Percentiles rank a stretch among this genome's conserved stretches.
Conservation (phyloP, 2,329 filamentous ascomycete species). For the Diaporthe citri region DNA sequence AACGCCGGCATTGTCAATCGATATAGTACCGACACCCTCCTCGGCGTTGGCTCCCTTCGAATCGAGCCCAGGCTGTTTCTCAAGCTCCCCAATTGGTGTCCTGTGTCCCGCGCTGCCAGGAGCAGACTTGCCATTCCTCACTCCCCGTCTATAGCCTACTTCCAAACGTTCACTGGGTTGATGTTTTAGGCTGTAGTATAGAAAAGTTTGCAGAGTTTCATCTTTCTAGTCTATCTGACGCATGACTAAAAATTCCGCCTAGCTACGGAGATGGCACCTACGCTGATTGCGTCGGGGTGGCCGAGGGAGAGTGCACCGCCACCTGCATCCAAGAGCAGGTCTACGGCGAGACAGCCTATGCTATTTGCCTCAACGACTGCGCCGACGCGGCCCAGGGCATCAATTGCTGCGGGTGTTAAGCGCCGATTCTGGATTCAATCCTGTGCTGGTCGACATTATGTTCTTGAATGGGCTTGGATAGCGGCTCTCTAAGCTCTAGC, state of each 20-base stretch:
- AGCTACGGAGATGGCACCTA: neutral
- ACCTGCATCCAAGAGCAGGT: neutral
- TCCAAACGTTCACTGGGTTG: neutral
- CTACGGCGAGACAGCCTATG: neutral
- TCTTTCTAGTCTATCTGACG: too few species aligned
- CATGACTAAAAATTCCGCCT: too few species aligned
- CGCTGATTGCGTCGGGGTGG: neutral
- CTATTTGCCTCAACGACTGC: neutral
- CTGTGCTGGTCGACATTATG: too few species aligned
- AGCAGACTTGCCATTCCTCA: neutral
- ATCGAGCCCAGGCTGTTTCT: neutral
- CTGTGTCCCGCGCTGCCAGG: neutral
- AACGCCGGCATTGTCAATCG: neutral
- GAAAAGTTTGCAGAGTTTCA: too few species aligned
- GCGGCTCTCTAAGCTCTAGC: too few species aligned
- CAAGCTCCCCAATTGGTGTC: neutral
- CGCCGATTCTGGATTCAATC: too few species aligned
- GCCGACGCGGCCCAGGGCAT: neutral
- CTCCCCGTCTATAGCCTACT: neutral
- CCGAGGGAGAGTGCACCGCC: neutral
- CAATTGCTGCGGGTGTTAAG: neutral
- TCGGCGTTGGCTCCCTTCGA: neutral
- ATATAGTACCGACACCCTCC: neutral
- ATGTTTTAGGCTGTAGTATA: neutral
- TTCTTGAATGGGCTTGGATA: too few species aligned